Base-by-base conservation (phyloP, 169 alveolate genomes). In the Cryptosporidium ubiquitum region DNA sequence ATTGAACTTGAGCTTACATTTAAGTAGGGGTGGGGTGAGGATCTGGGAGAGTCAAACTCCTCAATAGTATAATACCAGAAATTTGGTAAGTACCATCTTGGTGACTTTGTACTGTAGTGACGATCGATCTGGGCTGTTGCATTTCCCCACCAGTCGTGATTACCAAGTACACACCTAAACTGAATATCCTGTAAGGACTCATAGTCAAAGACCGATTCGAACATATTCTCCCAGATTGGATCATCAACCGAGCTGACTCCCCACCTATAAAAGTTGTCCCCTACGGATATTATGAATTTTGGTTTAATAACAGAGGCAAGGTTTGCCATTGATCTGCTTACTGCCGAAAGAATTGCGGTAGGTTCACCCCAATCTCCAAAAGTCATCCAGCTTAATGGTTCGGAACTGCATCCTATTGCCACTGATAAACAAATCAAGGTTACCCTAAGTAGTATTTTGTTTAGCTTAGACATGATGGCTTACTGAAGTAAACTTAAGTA, bases 1-100 rank as follows among this genome's bases (percentile, higher is more conserved):
- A n/a, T 20, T 6, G 47, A 23, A 49, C 18, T 37, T 10, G 40
- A 51, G 20, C 26, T 69, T 57, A 60, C 79, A 85, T 91, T 35
- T 86, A 91, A 39, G 89, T 86, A 91, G 33, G 89, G 86, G 86
- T 86, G 91, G 55, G 86, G 58, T 73, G 93, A 39, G 73, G 18
- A 31, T 85, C 69, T 86, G 52, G 70, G 79, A 33, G 85, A 69
- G 18, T 61, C 66, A 60, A 91, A 69, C 6, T 37, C 69, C 26
- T 47, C 86, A 23, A 52, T 55, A 2, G 84, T 85, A 85, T 96
- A 97, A 75, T 95, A 96, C 98, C 98, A 96, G 93, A 95, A 96
- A 91, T 96, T 96, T 66, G 98, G 98, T 91, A 95, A 92, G 26
- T 95, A 95, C 96, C 97, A 94, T 70, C 96, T 93, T 7, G 98